A percentile compares a stretch with the other conserved stretches of the same genome.
These are phyloP conservation scores for Penicillium brevicompactum DNA, from an alignment of 2,329 filamentous ascomycete genomes.

Conservation along the genomic window DNA sequence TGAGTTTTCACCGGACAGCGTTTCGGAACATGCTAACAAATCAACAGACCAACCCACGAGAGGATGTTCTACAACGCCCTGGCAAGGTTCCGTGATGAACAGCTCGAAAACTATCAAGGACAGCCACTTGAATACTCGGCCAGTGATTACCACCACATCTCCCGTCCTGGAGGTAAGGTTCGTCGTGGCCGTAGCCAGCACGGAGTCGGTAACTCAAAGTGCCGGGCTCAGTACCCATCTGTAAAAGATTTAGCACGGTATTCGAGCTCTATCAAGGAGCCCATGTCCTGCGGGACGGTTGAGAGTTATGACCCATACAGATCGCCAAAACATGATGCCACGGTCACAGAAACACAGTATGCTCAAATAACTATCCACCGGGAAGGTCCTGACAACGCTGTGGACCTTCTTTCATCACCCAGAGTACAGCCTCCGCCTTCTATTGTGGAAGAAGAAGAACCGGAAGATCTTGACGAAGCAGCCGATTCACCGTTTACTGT, in stretches of 20 bases:
- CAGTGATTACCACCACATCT: slow-evolving; percentile 86
- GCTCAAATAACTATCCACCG: slow-evolving; percentile 71
- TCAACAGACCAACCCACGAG: slow-evolving; percentile 74
- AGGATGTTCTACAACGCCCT: slow-evolving; percentile 91
- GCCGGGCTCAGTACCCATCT: slow-evolving; percentile 59
- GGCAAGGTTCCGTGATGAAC: slow-evolving; percentile 76
- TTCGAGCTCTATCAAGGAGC: slow-evolving; percentile 53
- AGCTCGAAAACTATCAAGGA: slow-evolving; percentile 81
- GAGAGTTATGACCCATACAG: slow-evolving; percentile 84
- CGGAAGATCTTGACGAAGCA: slow-evolving; percentile 12
- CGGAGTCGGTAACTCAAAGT: slow-evolving; percentile 35
- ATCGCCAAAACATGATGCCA: slow-evolving; percentile 61
- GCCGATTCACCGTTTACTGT: slow-evolving; percentile 35
- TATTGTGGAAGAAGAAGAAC: slow-evolving; percentile 26
- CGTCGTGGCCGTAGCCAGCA: slow-evolving; percentile 33
- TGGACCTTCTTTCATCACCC: slow-evolving; percentile 1
- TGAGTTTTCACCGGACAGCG: background rate
- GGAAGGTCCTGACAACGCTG: slow-evolving; percentile 24
- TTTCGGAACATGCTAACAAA: background rate
- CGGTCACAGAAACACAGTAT: slow-evolving; percentile 57
- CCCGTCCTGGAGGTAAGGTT: slow-evolving; percentile 37
- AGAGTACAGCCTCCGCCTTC: slow-evolving; percentile 18
- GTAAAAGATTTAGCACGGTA: slow-evolving; percentile 55
- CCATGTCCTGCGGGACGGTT: slow-evolving; percentile 47
- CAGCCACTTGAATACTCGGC: slow-evolving; percentile 78